A percentile compares a stretch with the other conserved stretches of the same genome.
phyloP scores from a whole-genome alignment of 441 rosid species.

The Arabidopsis hybrid region DNA sequence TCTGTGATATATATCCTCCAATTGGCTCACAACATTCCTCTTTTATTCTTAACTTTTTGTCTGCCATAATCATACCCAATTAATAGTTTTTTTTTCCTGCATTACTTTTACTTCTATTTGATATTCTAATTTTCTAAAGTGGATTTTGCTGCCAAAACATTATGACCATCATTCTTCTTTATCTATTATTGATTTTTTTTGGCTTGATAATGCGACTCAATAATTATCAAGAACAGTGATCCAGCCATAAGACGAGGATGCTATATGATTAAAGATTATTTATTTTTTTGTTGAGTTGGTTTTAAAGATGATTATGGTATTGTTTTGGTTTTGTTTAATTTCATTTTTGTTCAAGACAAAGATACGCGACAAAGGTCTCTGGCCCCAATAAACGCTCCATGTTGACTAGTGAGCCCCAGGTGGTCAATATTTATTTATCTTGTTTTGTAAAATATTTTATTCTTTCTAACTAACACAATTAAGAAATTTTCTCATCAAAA shows the following conservation, averaged over 20 bases:
- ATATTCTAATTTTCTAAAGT: conserved; percentile 27
- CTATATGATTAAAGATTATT: conserved; percentile 5
- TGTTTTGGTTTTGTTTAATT: background rate
- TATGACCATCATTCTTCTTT: conserved; percentile 42
- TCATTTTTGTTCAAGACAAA: conserved; percentile 8
- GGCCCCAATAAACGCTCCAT: conserved; percentile 33
- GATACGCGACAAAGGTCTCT: conserved; percentile 30
- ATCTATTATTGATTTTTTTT: conserved; percentile 19
- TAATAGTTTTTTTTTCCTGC: conserved; percentile 11
- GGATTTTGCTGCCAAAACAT: conserved; percentile 48
- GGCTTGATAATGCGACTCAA: conserved; percentile 17
- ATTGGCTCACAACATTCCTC: conserved; percentile 37
- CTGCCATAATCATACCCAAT: conserved; percentile 49
- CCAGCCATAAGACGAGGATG: conserved; percentile 38
- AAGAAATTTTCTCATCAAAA: background rate
- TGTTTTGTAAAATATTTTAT: background rate
- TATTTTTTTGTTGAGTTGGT: background rate
- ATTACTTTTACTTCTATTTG: conserved; percentile 20
- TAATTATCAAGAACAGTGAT: conserved; percentile 39
- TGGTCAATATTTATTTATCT: conserved; percentile 1
- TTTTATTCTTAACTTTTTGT: conserved; percentile 45
- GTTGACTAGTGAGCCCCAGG: conserved; percentile 40
- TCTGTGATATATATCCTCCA: conserved; percentile 42
- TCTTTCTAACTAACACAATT: background rate
- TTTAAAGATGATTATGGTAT: conserved; percentile 3